Evolutionary conservation across 2,329 filamentous ascomycete genomes (phyloP).

Genomic region (Zasmidium cellare): DNA sequence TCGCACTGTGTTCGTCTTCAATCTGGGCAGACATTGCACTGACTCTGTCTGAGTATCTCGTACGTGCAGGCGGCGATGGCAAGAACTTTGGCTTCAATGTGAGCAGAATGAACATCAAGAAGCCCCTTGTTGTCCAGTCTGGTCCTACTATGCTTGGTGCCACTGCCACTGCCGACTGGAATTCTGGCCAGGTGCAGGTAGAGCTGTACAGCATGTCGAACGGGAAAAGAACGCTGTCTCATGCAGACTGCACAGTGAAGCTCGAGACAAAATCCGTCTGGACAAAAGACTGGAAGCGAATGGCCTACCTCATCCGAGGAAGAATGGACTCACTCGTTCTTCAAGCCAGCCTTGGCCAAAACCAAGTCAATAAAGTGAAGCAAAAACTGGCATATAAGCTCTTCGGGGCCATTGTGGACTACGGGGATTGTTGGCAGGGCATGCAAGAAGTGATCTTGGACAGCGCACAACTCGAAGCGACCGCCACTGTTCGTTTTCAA

Average conservation of each 20-base stretch:
- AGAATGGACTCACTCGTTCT: constrained; percentile 30
- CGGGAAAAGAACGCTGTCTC: constrained; percentile 19
- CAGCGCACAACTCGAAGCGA: constrained; percentile 34
- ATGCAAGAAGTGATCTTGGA: constrained; percentile 26
- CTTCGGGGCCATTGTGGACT: constrained; percentile 17
- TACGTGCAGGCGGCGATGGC: not conserved
- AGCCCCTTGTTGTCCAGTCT: constrained; percentile 22
- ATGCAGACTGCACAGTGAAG: constrained; percentile 25
- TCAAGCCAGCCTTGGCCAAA: constrained; percentile 28
- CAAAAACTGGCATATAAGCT: constrained; percentile 34
- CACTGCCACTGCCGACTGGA: too few species aligned
- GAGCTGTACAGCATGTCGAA: constrained; percentile 1
- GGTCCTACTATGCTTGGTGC: not conserved
- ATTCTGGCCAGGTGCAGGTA: too few species aligned
- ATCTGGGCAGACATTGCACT: constrained; percentile 39
- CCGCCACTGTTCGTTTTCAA: constrained; percentile 21
- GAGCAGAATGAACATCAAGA: constrained; percentile 40
- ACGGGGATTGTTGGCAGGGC: constrained; percentile 14
- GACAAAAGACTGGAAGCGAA: constrained; percentile 26
- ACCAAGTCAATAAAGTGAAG: constrained; percentile 28
- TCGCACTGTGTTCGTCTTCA: constrained; percentile 31
- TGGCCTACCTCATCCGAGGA: constrained; percentile 29
- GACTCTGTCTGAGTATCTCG: constrained; percentile 33
- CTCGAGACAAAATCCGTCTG: constrained; percentile 26
- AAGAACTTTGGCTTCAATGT: constrained; percentile 37